These are phyloP conservation scores for Leccinellum luteum DNA, from an alignment of 768 basidiomycete genomes.

Conservation along the genomic window DNA sequence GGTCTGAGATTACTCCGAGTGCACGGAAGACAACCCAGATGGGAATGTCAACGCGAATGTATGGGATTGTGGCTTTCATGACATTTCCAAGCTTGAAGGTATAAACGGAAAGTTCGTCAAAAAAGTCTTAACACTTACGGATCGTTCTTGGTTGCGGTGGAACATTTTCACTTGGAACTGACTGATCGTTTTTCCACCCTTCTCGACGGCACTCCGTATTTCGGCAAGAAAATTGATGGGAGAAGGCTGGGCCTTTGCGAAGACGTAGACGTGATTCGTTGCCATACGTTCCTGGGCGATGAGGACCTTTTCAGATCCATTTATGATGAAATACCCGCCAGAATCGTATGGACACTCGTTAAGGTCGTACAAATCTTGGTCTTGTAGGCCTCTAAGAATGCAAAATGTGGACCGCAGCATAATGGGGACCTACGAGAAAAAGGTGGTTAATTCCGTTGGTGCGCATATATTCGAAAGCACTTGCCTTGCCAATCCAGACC, in stretches of 20 bases:
- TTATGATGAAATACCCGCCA: constrained; percentile 99
- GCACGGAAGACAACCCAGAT: constrained; percentile 99
- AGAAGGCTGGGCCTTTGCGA: constrained; percentile 95
- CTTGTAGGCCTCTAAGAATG: constrained; percentile 75
- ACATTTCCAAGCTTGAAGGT: constrained; percentile 71
- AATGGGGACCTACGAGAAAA: constrained; percentile 75
- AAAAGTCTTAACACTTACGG: constrained; percentile 47
- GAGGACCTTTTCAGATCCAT: constrained; percentile 99
- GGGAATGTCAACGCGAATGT: constrained; percentile 97
- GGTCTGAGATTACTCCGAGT: constrained; percentile 94
- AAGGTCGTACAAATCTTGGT: constrained; percentile 81
- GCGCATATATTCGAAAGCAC: constrained; percentile 18
- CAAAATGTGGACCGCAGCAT: constrained; percentile 98
- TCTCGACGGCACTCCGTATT: constrained; percentile 96
- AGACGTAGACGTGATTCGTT: constrained; percentile 98
- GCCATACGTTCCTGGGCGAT: constrained; percentile 99
- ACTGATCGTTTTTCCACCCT: constrained; percentile 96
- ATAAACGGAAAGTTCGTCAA: neutral
- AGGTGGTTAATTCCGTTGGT: constrained; percentile 11
- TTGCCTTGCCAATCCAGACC: constrained; percentile 93
- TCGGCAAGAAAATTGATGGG: constrained; percentile 95
- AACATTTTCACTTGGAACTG: constrained; percentile 99
- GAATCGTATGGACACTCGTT: constrained; percentile 99
- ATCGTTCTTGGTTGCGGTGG: constrained; percentile 83
- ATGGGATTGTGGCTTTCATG: constrained; percentile 96